Evolutionary conservation across 2,329 filamentous ascomycete genomes (phyloP).

Genomic region (Exophiala viscosa): DNA sequence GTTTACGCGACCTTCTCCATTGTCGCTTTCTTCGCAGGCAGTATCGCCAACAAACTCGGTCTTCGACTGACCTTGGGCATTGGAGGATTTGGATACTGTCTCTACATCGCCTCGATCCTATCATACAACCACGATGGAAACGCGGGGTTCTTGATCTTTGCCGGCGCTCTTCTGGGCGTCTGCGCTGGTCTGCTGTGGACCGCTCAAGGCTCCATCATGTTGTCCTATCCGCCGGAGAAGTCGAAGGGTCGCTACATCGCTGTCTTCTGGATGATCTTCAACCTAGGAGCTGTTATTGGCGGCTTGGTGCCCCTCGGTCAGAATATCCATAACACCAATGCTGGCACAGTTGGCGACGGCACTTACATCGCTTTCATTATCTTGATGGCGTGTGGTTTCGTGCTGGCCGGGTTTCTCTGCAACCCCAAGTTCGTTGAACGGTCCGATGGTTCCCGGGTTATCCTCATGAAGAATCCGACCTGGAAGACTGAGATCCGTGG

Average conservation of each 20-base stretch:
- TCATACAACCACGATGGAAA: conserved; percentile 41
- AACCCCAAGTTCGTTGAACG: conserved; percentile 69
- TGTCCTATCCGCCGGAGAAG: conserved; percentile 72
- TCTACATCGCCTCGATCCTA: conserved; percentile 39
- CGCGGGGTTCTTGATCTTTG: conserved; percentile 38
- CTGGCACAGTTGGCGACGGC: conserved; percentile 55
- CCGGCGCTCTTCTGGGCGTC: conserved; percentile 38
- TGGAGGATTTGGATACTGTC: conserved; percentile 34
- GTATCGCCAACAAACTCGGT: conserved; percentile 33
- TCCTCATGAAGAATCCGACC: conserved; percentile 85
- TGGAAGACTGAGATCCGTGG: conserved; percentile 77
- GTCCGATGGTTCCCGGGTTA: conserved; percentile 72
- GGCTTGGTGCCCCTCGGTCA: conserved; percentile 52
- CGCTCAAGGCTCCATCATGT: conserved; percentile 46
- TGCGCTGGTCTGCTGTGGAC: conserved; percentile 41
- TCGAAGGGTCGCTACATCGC: conserved; percentile 79
- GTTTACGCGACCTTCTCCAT: conserved; percentile 65
- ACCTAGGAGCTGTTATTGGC: conserved; percentile 76
- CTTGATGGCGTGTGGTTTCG: conserved; percentile 70
- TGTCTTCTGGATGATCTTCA: conserved; percentile 88
- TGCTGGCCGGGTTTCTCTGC: conserved; percentile 60
- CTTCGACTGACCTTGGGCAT: conserved; percentile 32
- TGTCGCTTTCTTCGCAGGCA: conserved; percentile 54
- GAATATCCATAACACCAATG: conserved; percentile 41
- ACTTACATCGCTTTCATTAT: conserved; percentile 88